Percentiles rank a stretch among this genome's conserved stretches.
Conservation (phyloP, 2,329 filamentous ascomycete genomes). For the Hymenotorrendiella dingleyae region DNA sequence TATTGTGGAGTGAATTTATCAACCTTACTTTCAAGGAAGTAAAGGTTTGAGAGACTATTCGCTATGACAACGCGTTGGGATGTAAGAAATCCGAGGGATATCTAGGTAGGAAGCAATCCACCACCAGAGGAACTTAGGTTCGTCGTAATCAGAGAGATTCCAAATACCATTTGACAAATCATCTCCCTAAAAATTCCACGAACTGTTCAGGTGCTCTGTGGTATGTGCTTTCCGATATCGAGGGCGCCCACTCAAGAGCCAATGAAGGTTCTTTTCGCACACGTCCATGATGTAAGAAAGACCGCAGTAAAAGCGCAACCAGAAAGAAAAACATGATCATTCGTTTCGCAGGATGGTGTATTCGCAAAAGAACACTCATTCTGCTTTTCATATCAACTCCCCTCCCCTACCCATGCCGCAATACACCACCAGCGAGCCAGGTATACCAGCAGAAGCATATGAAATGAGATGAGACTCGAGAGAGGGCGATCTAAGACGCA, state of each 20-base stretch:
- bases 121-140: slow-evolving; percentile 19
- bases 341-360: slow-evolving; percentile 33
- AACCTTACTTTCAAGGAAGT: slow-evolving; percentile 18
- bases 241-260: slow-evolving; percentile 26
- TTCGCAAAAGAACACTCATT: slow-evolving; percentile 30
- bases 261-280: slow-evolving; percentile 21
- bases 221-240: slow-evolving; percentile 27
- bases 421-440: slow-evolving; percentile 30
- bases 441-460: slow-evolving; percentile 30
- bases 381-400: slow-evolving; percentile 34
- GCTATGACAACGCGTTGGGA: slow-evolving; percentile 28
- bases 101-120: slow-evolving; percentile 27
- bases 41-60: slow-evolving; percentile 20
- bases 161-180: slow-evolving; percentile 17
- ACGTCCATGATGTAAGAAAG: slow-evolving; percentile 21
- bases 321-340: slow-evolving; percentile 34
- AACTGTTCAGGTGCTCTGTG: slow-evolving; percentile 28
- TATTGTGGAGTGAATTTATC: slow-evolving; percentile 21
- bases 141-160: slow-evolving; percentile 22
- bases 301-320: slow-evolving; percentile 28
- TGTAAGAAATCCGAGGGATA: slow-evolving; percentile 27
- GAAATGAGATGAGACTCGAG: slow-evolving; percentile 34
- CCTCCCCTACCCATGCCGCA: slow-evolving; percentile 30
- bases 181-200: slow-evolving; percentile 20
- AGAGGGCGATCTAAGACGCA: slow-evolving; percentile 44